These are phyloP conservation scores for Piper betle DNA, from an alignment of 164 flowering plant species.

Conservation along the genomic window DNA sequence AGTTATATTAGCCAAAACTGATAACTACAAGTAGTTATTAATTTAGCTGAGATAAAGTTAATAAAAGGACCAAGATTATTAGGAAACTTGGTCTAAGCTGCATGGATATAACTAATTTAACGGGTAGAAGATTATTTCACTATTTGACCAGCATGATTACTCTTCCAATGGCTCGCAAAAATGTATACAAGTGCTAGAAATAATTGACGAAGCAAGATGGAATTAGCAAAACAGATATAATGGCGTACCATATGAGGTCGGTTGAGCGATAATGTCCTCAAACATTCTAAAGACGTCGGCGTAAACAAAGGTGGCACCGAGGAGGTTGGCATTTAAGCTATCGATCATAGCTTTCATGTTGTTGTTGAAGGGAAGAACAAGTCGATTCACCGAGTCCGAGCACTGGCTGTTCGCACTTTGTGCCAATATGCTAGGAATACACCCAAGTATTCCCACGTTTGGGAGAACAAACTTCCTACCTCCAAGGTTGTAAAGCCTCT, in stretches of 20 bases:
- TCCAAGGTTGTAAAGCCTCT: conserved; percentile 68
- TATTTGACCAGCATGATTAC: too few species aligned
- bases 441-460: conserved; percentile 59
- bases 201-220: too few species aligned
- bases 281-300: conserved; percentile 42
- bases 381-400: conserved; percentile 44
- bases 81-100: too few species aligned
- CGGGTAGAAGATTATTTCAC: too few species aligned
- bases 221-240: too few species aligned
- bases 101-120: too few species aligned
- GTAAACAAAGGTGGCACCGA: conserved; percentile 41
- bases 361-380: conserved; percentile 44
- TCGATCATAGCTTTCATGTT: conserved; percentile 45
- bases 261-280: conserved; percentile 34
- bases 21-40: too few species aligned
- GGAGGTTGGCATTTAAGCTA: conserved; percentile 45
- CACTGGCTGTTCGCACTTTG: conserved; percentile 33
- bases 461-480: conserved; percentile 50
- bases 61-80: too few species aligned
- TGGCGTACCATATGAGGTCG: conserved; percentile 38
- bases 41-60: too few species aligned
- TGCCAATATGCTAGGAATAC: conserved; percentile 67
- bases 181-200: too few species aligned
- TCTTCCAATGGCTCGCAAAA: too few species aligned
- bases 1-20: too few species aligned